phyloP scores from a whole-genome alignment of 2,329 filamentous ascomycete genomes.

The Cercospora brassicicola region DNA sequence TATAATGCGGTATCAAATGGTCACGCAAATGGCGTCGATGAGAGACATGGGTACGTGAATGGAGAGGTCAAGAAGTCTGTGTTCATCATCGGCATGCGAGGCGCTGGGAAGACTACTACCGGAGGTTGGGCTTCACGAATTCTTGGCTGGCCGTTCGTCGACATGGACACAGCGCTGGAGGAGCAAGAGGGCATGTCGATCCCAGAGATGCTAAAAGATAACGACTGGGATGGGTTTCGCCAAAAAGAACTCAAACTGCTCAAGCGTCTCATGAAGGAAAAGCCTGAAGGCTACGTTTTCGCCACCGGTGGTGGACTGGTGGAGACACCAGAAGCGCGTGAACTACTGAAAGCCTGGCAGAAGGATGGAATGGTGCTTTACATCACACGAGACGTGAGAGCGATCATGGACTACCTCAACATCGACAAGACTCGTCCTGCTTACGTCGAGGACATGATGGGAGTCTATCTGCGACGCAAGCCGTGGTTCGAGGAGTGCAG shows the following conservation, averaged over 20 bases:
- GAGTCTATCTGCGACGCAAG: constrained; percentile 84
- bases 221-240: constrained; percentile 87
- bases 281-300: constrained; percentile 75
- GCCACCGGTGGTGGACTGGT: constrained; percentile 94
- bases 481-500: constrained; percentile 91
- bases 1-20: constrained; percentile 35
- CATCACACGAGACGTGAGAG: constrained; percentile 81
- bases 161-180: constrained; percentile 87
- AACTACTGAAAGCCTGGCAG: constrained; percentile 71
- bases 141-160: constrained; percentile 74
- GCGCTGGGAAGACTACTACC: constrained; percentile 92
- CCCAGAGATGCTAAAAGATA: constrained; percentile 75
- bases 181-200: constrained; percentile 71
- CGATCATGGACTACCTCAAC: constrained; percentile 84
- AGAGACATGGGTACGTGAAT: constrained; percentile 32
- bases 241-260: constrained; percentile 74
- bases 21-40: constrained; percentile 38
- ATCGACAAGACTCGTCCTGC: constrained; percentile 88
- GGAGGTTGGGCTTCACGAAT: constrained; percentile 80
- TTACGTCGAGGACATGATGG: constrained; percentile 88
- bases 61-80: constrained; percentile 62
- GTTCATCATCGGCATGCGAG: constrained; percentile 95
- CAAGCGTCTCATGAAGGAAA: constrained; percentile 70
- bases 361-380: constrained; percentile 82
- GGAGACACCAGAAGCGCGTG: constrained; percentile 76